These are phyloP conservation scores for Ganoderma sp. DNA, from an alignment of 1,284 basidiomycete genomes.

Conservation along the genomic window DNA sequence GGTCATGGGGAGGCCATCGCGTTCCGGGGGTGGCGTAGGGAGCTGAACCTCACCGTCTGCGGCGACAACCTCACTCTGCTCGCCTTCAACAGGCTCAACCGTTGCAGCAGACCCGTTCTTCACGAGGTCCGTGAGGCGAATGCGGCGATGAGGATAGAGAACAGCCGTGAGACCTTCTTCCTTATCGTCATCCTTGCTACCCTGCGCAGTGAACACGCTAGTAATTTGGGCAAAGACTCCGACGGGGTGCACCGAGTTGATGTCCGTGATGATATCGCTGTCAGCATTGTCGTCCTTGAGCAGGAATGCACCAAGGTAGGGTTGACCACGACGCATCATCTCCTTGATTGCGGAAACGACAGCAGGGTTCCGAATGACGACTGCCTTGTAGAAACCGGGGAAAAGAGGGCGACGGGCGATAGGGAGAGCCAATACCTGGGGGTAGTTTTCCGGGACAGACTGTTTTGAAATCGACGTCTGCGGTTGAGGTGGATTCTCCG, in stretches of 20 bases:
- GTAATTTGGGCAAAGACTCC: slow-evolving; percentile 99
- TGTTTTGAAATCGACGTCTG: slow-evolving; percentile 79
- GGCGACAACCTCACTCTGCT: slow-evolving; percentile 44
- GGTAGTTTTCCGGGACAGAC: slow-evolving; percentile 87
- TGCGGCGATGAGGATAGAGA: slow-evolving; percentile 93
- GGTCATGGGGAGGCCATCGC: slow-evolving; percentile 36
- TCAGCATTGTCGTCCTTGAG: slow-evolving; percentile 95
- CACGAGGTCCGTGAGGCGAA: slow-evolving; percentile 88
- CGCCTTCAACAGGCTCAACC: slow-evolving; percentile 53
- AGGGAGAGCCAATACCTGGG: slow-evolving; percentile 93
- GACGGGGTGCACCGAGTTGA: slow-evolving; percentile 89
- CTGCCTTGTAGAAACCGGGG: slow-evolving; percentile 98
- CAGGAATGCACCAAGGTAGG: slow-evolving; percentile 97
- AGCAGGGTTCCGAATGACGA: slow-evolving; percentile 87
- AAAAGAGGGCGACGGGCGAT: slow-evolving; percentile 96
- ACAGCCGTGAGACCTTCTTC: slow-evolving; percentile 94
- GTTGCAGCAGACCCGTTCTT: slow-evolving; percentile 60
- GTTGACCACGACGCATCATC: slow-evolving; percentile 95
- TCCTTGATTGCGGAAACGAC: slow-evolving; percentile 97
- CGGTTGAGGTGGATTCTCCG: slow-evolving; percentile 44
- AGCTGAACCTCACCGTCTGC: slow-evolving; percentile 40
- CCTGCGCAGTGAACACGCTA: slow-evolving; percentile 74
- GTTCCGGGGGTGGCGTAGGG: slow-evolving; percentile 45
- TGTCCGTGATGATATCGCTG: slow-evolving; percentile 90
- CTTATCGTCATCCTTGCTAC: slow-evolving; percentile 65